A percentile compares a stretch with the other conserved stretches of the same genome.
phyloP scores from a whole-genome alignment of 1,284 basidiomycete genomes.

The Porphyrellus sp. region DNA sequence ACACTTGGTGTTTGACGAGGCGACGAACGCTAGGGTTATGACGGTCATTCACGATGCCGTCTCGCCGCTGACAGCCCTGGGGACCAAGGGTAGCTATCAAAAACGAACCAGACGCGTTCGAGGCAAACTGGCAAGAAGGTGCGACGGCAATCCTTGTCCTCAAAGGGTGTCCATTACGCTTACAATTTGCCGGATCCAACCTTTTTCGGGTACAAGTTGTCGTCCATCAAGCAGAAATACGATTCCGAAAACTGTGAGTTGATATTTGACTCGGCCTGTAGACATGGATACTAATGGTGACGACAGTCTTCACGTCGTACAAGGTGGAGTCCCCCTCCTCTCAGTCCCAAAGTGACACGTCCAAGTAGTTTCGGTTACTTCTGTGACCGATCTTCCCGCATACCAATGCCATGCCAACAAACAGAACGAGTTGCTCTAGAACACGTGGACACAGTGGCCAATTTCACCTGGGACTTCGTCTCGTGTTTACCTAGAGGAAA shows the following conservation, averaged over 20 bases:
- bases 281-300: background rate
- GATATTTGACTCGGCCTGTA: background rate
- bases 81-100: conserved; percentile 24
- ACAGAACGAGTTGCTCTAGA: conserved; percentile 1
- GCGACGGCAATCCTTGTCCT: background rate
- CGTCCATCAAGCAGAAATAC: conserved; percentile 27
- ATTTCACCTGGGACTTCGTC: background rate
- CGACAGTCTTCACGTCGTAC: conserved; percentile 18
- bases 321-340: conserved; percentile 12
- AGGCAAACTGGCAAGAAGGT: conserved; percentile 25
- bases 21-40: conserved; percentile 2
- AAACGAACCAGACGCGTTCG: conserved; percentile 25
- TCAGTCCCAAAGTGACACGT: background rate
- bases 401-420: conserved; percentile 14
- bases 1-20: conserved; percentile 6
- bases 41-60: conserved; percentile 10
- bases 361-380: conserved; percentile 8
- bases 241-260: conserved; percentile 26
- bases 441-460: background rate
- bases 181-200: background rate
- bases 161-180: background rate
- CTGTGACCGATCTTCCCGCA: conserved; percentile 6
- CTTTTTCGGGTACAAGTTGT: conserved; percentile 29
- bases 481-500: background rate
- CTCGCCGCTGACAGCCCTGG: conserved; percentile 15